Percentiles rank a stretch among this genome's conserved stretches.
phyloP scores from a whole-genome alignment of 108 stramenopile genomes.

The Aurantiochytrium sp. region DNA sequence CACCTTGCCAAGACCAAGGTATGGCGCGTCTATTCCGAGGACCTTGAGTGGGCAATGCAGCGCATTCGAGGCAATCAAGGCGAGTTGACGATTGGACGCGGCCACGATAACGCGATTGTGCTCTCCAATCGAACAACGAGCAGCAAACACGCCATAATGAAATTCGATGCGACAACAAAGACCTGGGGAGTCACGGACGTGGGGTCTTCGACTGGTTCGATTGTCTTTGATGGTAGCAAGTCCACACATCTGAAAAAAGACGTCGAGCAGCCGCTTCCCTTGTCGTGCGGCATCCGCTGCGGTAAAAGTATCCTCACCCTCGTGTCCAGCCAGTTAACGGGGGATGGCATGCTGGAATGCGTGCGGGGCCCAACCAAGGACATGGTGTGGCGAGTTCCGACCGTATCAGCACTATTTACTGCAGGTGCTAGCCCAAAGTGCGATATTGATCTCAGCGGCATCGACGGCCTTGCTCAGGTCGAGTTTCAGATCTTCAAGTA shows the following conservation, averaged over 20 bases:
- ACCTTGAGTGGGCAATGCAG: background rate
- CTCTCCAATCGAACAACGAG: background rate
- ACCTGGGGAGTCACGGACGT: background rate
- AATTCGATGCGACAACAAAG: background rate
- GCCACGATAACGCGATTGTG: background rate
- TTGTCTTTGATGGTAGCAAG: background rate
- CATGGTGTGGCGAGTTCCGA: background rate
- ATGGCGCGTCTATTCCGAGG: background rate
- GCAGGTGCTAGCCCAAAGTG: background rate
- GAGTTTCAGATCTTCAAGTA: conserved; percentile 23
- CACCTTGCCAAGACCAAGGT: background rate
- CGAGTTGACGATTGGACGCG: background rate
- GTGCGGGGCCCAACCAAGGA: background rate
- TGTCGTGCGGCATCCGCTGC: background rate
- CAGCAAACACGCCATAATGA: background rate
- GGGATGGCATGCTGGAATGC: background rate
- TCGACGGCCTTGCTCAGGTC: background rate
- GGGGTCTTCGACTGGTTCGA: background rate
- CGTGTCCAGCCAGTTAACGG: background rate
- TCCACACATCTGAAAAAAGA: background rate
- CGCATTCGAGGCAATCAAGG: background rate
- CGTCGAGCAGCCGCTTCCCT: background rate
- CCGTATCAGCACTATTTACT: background rate
- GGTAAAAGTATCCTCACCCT: background rate
- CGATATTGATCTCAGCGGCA: background rate